Percentiles rank a stretch among this genome's conserved stretches.
phyloP scores from a whole-genome alignment of 306 rosid species.

The Argentina anserina region DNA sequence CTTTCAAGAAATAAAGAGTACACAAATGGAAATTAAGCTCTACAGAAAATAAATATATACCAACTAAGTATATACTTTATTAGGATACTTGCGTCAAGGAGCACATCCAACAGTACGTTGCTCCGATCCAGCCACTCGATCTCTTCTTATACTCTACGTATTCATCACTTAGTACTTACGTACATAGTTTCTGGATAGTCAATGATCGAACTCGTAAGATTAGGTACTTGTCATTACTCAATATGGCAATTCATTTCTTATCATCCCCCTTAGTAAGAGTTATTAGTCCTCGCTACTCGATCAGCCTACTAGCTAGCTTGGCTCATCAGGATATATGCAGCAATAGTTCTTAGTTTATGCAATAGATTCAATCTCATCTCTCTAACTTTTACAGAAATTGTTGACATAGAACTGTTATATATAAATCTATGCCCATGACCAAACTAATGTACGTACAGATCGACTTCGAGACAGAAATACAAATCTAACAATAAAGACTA shows the following conservation, averaged over 20 bases:
- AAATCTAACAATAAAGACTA: no score
- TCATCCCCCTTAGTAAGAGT: background rate
- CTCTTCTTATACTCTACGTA: background rate
- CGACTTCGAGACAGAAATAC: no score
- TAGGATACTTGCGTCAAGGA: background rate
- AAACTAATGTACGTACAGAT: no score
- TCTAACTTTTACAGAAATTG: no score
- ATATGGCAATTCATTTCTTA: background rate
- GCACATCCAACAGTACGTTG: background rate
- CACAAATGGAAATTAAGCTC: background rate
- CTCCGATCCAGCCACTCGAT: background rate
- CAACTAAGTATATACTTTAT: no score
- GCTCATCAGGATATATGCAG: background rate
- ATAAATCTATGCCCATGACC: no score
- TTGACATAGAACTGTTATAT: no score
- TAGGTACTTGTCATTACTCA: conserved; percentile 23
- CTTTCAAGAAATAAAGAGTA: background rate
- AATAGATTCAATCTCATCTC: background rate
- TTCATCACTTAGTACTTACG: background rate
- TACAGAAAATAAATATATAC: no score
- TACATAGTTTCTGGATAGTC: background rate
- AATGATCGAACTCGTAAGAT: background rate
- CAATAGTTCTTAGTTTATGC: background rate
- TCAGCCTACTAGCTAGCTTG: background rate
- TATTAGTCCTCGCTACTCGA: background rate